Base-by-base conservation (phyloP, 192 early-diverging fungal species). In the Polychytrium aggregatum region DNA sequence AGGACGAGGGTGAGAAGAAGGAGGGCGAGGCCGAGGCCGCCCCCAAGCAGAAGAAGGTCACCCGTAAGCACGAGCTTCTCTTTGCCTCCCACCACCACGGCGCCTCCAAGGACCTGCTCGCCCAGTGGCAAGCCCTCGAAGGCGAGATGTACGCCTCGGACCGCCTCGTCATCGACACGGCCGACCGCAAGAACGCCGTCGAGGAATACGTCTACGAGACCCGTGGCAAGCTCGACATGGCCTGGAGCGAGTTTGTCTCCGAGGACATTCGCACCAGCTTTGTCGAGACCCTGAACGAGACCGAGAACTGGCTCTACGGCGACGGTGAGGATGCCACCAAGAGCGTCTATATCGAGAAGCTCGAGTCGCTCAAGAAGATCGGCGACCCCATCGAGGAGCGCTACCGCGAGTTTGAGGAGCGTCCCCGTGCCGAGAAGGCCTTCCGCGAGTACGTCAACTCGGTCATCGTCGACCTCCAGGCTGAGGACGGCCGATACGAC, bases 161-260 rank as follows among this genome's bases (percentile, higher is more conserved):
- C 69, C 82, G 83, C 57, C 81, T 98, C 44, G 87, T 98, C 26
- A 72, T 82, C 41, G 92, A 92, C 50, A 98, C 94, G 18, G 92
- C 92, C 62, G 76, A 87, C 48, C 81, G 79, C 64, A 88, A 90
- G 69, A 98, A 98, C 70, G 76, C 82, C 37, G 81, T 98, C 42
- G 94, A 98, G 67, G 94, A 98, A 74, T 98, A 98, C 71, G 87
- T 95, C 25, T 98, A 98, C 66, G 87, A 96, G 25, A 86, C 83
- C 46, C 85, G 94, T 41, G 68, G 70, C 61, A 92, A 94, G 83
- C 61, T 92, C 28, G 84, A 86, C 43, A 64, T 69, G 52, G 70
- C 80, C 25, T 88, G 82, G 70, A 57, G 63, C 39, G 80, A 81
- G 3, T 98, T 76, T 66, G 67, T 89, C 28, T 70, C 82, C 58